Base-by-base conservation (phyloP, 176 grass and related monocot genomes). In the Raddia distichophylla region DNA sequence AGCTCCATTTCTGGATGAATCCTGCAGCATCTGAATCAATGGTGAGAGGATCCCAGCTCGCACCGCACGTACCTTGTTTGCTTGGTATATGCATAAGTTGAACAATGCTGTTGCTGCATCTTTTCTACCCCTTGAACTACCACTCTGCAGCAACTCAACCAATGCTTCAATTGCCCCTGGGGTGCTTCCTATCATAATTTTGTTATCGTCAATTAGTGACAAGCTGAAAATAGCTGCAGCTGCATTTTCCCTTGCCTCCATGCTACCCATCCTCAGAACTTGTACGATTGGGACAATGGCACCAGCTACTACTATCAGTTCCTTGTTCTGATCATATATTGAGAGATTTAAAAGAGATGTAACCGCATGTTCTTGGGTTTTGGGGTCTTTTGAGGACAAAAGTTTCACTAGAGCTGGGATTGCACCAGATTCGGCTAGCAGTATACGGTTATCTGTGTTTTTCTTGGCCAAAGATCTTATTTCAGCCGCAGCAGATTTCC, bases 301-400 rank as follows among this genome's bases (percentile, higher is more conserved):
- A 20, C 93, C 93, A 46, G 91, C 96, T 32, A 95, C 75, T 79
- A 95, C 87, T 71, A 99, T 93, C 71, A 99, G 73, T 76, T 90
- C 96, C 65, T 99, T 99, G 83, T 99, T 99, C 69, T 93, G 84
- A 79, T 99, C 96, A 88, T 95, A 99, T 86, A 99, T 99, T 1
- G 96, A 95, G 40, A 95, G 90, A 74, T 95, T 99, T 40, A 95
- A 73, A 74, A 99, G 86, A 49, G 93, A 79, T 43, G 96, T 99
- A 56, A 99, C 91, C 69, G 96, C 86, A 16, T 95, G 93, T 85
- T 99, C 96, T 84, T 99, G 96, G 20, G 89, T 95, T 79, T 95
- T 99, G 6, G n/a, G 73, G 55, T 95, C 96, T 81, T 95, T 89
- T 8, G 78, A 90, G 8, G 90, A 93, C 60, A 99, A 52, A 62